Percentiles rank a stretch among this genome's conserved stretches.
phyloP scores from a whole-genome alignment of 148 eudicot genomes.

The Amaranthus palmeri region DNA sequence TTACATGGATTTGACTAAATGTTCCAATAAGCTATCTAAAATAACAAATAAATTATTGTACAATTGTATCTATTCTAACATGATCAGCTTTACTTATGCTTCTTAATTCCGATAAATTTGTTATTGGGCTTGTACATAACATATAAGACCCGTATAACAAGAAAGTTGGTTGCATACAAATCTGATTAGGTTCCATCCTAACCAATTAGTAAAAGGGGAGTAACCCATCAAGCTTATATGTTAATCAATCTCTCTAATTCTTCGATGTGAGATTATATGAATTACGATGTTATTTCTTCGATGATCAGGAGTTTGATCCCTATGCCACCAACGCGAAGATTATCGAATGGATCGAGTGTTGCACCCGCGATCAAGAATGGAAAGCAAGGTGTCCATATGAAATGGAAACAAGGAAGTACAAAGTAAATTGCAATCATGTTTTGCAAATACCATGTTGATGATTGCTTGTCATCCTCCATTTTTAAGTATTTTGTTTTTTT shows the following conservation, averaged over 20 bases:
- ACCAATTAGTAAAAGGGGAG: too few relatives aligned
- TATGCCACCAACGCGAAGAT: constrained; percentile 43
- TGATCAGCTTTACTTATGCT: not conserved
- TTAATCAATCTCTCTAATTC: too few relatives aligned
- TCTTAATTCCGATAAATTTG: too few relatives aligned
- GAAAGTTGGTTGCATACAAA: too few relatives aligned
- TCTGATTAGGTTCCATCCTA: too few relatives aligned
- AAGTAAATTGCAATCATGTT: constrained; percentile 30
- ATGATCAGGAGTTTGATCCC: constrained; percentile 67
- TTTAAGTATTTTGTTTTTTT: constrained; percentile 2
- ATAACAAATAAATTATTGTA: too few relatives aligned
- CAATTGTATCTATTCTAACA: not conserved
- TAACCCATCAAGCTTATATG: too few relatives aligned
- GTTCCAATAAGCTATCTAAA: too few relatives aligned
- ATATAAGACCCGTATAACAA: too few relatives aligned
- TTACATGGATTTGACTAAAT: too few relatives aligned
- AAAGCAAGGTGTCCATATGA: constrained; percentile 35
- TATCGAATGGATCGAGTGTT: constrained; percentile 33
- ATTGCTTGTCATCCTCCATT: constrained; percentile 9
- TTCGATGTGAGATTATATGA: too few relatives aligned
- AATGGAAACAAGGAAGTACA: constrained; percentile 40
- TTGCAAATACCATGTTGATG: constrained; percentile 11
- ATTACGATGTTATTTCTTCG: not conserved
- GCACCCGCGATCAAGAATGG: constrained; percentile 40
- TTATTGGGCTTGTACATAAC: too few relatives aligned